Conservation (phyloP, 441 rosid genomes). For the Hura crepitans region DNA sequence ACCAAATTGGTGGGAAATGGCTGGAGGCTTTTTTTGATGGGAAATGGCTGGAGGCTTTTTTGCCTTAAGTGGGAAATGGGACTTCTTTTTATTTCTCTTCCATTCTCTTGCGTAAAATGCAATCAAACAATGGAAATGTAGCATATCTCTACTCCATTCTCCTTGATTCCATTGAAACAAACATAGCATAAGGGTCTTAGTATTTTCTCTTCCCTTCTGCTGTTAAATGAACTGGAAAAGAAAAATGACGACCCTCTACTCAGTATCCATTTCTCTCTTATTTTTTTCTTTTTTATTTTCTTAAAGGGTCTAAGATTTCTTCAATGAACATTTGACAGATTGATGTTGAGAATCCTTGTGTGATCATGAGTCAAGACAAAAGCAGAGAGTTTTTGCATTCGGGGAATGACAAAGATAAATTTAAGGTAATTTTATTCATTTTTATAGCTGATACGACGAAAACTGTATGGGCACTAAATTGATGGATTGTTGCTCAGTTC, state of each 20-base stretch:
- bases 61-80: too few species aligned
- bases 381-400: conserved; percentile 97
- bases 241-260: background rate
- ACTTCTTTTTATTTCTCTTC: too few species aligned
- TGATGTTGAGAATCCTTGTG: conserved; percentile 98
- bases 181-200: too few species aligned
- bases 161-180: too few species aligned
- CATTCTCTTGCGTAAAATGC: too few species aligned
- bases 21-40: too few species aligned
- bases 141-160: too few species aligned
- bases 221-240: background rate
- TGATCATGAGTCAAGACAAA: conserved; percentile 95
- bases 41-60: too few species aligned
- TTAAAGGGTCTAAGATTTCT: background rate
- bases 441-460: conserved; percentile 7
- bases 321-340: conserved; percentile 42
- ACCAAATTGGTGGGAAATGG: too few species aligned
- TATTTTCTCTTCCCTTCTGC: background rate
- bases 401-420: conserved; percentile 89
- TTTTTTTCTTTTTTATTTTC: background rate
- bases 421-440: conserved; percentile 51
- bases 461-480: conserved; percentile 24
- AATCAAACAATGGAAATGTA: too few species aligned
- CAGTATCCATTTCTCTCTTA: background rate
- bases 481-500: conserved; percentile 52